Evolutionary conservation across 345 rosid genomes (phyloP), one percentile per base, ranked within the genome.

Genomic region (Aegle marmelos): DNA sequence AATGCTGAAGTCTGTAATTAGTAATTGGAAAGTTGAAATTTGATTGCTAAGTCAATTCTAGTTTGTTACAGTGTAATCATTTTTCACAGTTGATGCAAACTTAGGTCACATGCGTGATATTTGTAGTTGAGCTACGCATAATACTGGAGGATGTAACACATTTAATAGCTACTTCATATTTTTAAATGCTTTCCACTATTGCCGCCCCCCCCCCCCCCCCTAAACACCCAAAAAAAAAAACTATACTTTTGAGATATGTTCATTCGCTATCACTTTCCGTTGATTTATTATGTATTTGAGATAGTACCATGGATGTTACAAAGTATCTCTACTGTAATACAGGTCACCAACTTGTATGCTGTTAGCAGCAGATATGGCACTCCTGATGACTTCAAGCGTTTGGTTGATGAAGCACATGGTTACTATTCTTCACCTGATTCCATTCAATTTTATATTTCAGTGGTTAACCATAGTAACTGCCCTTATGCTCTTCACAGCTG

Each of bases 361-460:
- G 98, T 85, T 72, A 92, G 98, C 87, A 93, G 96, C 88, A 88
- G 99, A 75, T 95, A 76, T 87, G 99, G 99, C 78, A 95, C 91
- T 27, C 99, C 99, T 57, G 98, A 95, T 84, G 98, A 95, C 82
- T 93, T 95, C 89, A 95, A 95, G 84, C 87, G 79, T 74, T 89
- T 95, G 88, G 90, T 93, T 77, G 99, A 95, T 79, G 98, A 91
- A 86, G 99, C 99, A 60, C 99, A 95, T 68, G 98, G 99, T 95
- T 80, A 78, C 41, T 57, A 83, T 83, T 72, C 82, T 79, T 53
- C 27, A 37, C 59, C 56, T 71, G 62, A 28, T 60, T 53, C 34
- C 33, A 58, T 61, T 59, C 60, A 45, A 25, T 61, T 60, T 71
- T 75, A 68, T 22, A 30, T 74, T 64, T 61, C 27, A 31, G 69